phyloP scores from a whole-genome alignment of 306 rosid genomes.

The Amphicarpaea edgeworthii region DNA sequence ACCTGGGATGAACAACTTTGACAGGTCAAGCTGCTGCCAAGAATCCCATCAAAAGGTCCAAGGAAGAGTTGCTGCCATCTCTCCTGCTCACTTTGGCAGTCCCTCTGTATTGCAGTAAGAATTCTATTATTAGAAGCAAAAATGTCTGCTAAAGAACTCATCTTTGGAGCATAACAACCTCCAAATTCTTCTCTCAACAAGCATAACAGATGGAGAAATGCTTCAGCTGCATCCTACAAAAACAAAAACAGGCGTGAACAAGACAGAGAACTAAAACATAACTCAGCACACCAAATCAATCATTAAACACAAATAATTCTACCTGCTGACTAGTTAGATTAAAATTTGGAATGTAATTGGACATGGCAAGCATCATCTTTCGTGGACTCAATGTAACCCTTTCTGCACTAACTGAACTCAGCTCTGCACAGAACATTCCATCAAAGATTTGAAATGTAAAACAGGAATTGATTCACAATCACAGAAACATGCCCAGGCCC shows the following conservation, averaged over 20 bases:
- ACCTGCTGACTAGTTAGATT: constrained; percentile 91
- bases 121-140: constrained; percentile 70
- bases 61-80: constrained; percentile 77
- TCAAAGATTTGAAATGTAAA: not conserved
- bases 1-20: constrained; percentile 91
- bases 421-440: constrained; percentile 58
- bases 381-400: constrained; percentile 67
- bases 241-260: constrained; percentile 34
- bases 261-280: constrained; percentile 36
- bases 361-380: constrained; percentile 72
- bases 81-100: constrained; percentile 63
- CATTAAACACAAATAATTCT: constrained; percentile 24
- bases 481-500: too few relatives aligned
- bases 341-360: constrained; percentile 73
- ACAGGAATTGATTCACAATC: not conserved
- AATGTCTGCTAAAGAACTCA: constrained; percentile 67
- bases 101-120: constrained; percentile 60
- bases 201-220: constrained; percentile 81
- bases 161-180: constrained; percentile 67
- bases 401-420: constrained; percentile 54
- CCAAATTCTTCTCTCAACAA: constrained; percentile 82
- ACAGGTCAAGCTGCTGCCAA: constrained; percentile 86
- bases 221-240: constrained; percentile 95
- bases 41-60: constrained; percentile 96
- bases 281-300: constrained; percentile 8